Evolutionary conservation across 2,329 filamentous ascomycete genomes (phyloP), one percentile per base, ranked within the genome.

Genomic region (Shiraia bambusicola): DNA sequence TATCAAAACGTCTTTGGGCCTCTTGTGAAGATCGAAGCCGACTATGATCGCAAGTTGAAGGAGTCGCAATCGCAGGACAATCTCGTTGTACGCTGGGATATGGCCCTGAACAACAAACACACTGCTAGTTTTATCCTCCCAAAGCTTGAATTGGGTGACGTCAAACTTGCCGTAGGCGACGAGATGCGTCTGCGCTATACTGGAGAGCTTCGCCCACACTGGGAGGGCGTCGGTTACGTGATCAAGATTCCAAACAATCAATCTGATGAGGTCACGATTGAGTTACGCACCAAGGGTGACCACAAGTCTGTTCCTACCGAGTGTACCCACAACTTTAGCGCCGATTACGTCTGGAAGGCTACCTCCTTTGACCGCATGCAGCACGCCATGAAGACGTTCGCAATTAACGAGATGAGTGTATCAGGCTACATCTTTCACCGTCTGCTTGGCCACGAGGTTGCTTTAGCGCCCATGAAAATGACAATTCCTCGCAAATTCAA

Each of bases 331-430:
- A 95, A 96, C 69, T 98, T 98, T 72, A 95, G 90, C 12, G 93
- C 92, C 53, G 93, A 98, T 68, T 98, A 98, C 63, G 93, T 98
- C 41, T 98, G 93, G 93, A 98, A 98, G 69, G 93, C 94, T 11
- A 98, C 94, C 0, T 97, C 92, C 0, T 98, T 98, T 66, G 93
- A 98, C 64, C 91, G 93, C 50, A 98, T 98, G 93, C 93, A 98
- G 69, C 83, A 91, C 54, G 94, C 93, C 40, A 97, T 98, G 92
- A 97, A 96, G 77, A 97, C 89, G 0, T 98, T 98, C 66, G 93
- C 93, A 5, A 84, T 97, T 31, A 92, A 98, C 58, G 93, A 98
- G 70, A 88, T 95, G 86, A 96, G 91, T 63, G 92, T 98, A 30
- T 97, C 93, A 15, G 93, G 93, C 27, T 98, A 96, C 72, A 95